Evolutionary conservation across 208 protist genomes (phyloP).

Genomic region (Crithidia mellificae): DNA sequence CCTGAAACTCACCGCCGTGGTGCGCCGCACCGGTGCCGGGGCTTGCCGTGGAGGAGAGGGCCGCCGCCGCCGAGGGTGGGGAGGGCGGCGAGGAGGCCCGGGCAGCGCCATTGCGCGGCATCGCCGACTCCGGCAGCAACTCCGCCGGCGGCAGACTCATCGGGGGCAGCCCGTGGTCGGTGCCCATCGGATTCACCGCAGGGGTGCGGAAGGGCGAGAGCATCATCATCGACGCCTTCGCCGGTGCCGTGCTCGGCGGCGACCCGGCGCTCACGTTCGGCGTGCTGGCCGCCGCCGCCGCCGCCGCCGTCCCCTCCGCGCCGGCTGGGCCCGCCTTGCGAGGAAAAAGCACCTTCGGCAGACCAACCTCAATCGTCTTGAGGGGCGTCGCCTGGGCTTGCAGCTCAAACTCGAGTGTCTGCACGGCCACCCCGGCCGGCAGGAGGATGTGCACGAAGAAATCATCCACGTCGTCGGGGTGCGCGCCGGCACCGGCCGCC

Average conservation of each 20-base stretch:
- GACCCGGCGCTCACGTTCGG: constrained; percentile 4
- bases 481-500: constrained; percentile 4
- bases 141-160: constrained; percentile 53
- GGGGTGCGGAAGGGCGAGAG: constrained; percentile 38
- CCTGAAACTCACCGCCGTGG: constrained; percentile 41
- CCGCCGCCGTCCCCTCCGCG: neutral
- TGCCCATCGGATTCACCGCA: constrained; percentile 25
- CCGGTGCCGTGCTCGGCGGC: neutral
- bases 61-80: neutral
- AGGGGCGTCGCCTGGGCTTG: constrained; percentile 52
- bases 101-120: constrained; percentile 6
- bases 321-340: constrained; percentile 19
- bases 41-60: neutral
- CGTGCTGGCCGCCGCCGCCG: too few relatives aligned
- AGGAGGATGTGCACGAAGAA: constrained; percentile 68
- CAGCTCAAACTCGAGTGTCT: constrained; percentile 59
- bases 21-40: constrained; percentile 3
- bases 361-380: constrained; percentile 53
- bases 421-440: constrained; percentile 35
- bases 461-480: constrained; percentile 58
- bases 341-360: constrained; percentile 43
- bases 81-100: neutral
- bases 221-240: constrained; percentile 5
- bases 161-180: constrained; percentile 38
- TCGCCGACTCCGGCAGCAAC: constrained; percentile 17